These are phyloP conservation scores for Solanum hybrid DNA, from an alignment of 305 asterid species.

Conservation along the genomic window DNA sequence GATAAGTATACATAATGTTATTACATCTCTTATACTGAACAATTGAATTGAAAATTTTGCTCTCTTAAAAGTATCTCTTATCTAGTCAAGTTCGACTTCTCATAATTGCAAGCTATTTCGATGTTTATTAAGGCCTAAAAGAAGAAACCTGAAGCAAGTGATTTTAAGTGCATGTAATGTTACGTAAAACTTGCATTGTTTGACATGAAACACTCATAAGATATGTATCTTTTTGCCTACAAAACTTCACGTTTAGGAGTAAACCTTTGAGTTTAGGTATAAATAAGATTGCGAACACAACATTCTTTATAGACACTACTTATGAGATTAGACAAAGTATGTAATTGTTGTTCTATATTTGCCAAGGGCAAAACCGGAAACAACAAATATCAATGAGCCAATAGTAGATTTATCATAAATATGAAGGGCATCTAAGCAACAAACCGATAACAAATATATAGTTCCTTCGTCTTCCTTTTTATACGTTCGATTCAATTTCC, in stretches of 20 bases:
- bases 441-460: not conserved
- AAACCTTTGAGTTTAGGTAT: not conserved
- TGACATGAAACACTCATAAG: not conserved
- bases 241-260: not conserved
- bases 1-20: not conserved
- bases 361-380: not conserved
- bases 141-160: rapidly evolving
- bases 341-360: not conserved
- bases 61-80: not conserved
- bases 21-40: not conserved
- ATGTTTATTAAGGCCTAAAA: not conserved
- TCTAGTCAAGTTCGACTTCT: not conserved
- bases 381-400: not conserved
- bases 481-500: not conserved
- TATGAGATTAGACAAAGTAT: not conserved
- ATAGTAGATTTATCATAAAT: not conserved
- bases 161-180: not conserved
- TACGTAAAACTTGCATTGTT: not conserved
- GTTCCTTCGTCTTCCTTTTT: not conserved
- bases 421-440: conserved; percentile 2
- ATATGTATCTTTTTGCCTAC: not conserved
- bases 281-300: not conserved
- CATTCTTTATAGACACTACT: not conserved
- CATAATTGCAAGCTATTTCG: not conserved
- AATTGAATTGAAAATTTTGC: not conserved